phyloP scores from a whole-genome alignment of 257 asterid species.

The Salvia rosmarinus region DNA sequence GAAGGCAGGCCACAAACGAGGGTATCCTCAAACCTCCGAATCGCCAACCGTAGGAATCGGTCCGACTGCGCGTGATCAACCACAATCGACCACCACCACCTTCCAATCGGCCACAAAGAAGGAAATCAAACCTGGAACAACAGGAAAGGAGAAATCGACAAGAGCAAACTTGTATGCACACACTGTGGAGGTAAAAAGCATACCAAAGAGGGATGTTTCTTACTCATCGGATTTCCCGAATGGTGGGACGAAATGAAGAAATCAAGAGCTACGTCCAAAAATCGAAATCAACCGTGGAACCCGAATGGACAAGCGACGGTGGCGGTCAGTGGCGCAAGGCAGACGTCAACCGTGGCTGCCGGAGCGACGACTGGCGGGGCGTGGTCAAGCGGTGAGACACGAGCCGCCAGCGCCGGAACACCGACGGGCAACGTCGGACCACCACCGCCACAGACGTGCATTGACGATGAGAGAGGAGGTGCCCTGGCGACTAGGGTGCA shows the following conservation, averaged over 20 bases:
- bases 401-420: background rate
- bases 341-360: background rate
- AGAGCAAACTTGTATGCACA: no score
- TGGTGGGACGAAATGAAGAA: no score
- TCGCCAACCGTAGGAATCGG: background rate
- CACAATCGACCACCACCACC: no score
- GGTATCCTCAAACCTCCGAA: background rate
- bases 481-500: no score
- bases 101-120: no score
- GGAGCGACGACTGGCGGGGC: background rate
- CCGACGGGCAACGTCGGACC: background rate
- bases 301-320: background rate
- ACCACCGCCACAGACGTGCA: background rate
- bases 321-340: background rate
- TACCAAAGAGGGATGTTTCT: no score
- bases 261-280: background rate
- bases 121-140: no score
- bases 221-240: no score
- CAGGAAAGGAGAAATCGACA: no score
- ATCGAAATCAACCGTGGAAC: background rate
- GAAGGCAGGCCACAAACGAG: slow-evolving; percentile 4
- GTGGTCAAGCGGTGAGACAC: background rate
- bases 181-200: no score
- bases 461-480: background rate
- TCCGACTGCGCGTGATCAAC: no score